Evolutionary conservation across 805 yeast genomes (phyloP), one percentile per base, ranked within the genome.

Genomic region (Barnettozyma populi): DNA sequence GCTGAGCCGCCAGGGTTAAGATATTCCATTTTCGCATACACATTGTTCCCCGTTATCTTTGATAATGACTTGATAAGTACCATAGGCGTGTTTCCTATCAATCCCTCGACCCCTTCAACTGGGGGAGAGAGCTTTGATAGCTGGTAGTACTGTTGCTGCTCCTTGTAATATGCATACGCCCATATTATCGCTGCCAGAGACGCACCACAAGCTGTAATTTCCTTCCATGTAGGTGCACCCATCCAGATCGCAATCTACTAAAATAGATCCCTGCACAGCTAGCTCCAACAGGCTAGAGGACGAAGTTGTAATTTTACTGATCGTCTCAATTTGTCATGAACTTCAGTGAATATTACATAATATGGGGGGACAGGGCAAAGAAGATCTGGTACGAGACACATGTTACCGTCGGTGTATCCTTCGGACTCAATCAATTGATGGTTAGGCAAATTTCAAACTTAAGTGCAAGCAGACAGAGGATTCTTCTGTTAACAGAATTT

Each of bases 1-100:
- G 98, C 96, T 44, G 95, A 85, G 0, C 98, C 98, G 1, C 92
- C 99, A 0, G 98, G 97, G 59, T 92, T 94, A 52, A 74, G 65
- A 46, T 88, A 69, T 64, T 92, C 99, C 51, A 90, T 63, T 60
- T 92, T 92, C 34, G 96, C 98, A 62, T 80, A 87, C 4, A 92
- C 79, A 37, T 85, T 82, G 60, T 92, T 84, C 0, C 95, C 95
- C 0, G 96, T 88, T 11, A 74, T 65, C 13, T 71, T 65, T 1
- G 94, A 82, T 11, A 92, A 71, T 0, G 95, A 84, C 53, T 78
- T 75, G 41, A 92, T 75, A 52, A 78, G 76, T 16, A 92, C 81
- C 64, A 92, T 60, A 1, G 96, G 97, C 1, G 99, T 92, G 63
- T 90, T 82, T 0, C 99, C 99, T 19, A 92, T 89, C 18, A 90